These are phyloP conservation scores for Rhynchospora tenuis DNA, from an alignment of 176 grass and related monocot genomes.

Conservation along the genomic window DNA sequence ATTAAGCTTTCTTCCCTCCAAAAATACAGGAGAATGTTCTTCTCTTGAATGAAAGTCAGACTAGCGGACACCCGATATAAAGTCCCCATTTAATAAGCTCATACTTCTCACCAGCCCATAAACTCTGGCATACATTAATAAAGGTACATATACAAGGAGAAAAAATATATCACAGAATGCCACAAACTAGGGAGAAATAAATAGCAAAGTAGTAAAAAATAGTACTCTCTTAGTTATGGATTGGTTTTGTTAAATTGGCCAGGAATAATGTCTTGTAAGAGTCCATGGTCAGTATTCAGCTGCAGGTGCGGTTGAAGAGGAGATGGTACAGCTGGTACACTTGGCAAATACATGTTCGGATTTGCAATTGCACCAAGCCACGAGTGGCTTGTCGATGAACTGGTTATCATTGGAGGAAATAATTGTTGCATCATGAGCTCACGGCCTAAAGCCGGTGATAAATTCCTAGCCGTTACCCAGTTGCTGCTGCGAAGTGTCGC, in stretches of 20 bases:
- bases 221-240: conserved; percentile 1
- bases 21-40: conserved; percentile 26
- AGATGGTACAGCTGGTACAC: conserved; percentile 18
- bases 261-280: conserved; percentile 69
- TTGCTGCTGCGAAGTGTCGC: conserved; percentile 43
- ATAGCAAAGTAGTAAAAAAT: conserved; percentile 10
- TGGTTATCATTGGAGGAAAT: conserved; percentile 9
- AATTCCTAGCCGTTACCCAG: conserved; percentile 31
- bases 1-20: conserved; percentile 2
- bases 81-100: conserved; percentile 7
- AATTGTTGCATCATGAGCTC: conserved; percentile 36
- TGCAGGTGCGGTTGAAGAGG: conserved; percentile 42
- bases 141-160: conserved; percentile 70
- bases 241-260: conserved; percentile 22
- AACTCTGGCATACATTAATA: conserved; percentile 10
- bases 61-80: not conserved
- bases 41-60: conserved; percentile 23
- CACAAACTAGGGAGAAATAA: not conserved
- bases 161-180: conserved; percentile 18
- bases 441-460: not conserved
- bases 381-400: not conserved
- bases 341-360: conserved; percentile 60
- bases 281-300: conserved; percentile 46
- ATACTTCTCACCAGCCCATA: not conserved
- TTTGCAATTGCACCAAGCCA: conserved; percentile 19